Evolutionary conservation across 139 green algal genomes (phyloP), one percentile per base, ranked within the genome.

Genomic region (Mesotaenium endlicherianum): DNA sequence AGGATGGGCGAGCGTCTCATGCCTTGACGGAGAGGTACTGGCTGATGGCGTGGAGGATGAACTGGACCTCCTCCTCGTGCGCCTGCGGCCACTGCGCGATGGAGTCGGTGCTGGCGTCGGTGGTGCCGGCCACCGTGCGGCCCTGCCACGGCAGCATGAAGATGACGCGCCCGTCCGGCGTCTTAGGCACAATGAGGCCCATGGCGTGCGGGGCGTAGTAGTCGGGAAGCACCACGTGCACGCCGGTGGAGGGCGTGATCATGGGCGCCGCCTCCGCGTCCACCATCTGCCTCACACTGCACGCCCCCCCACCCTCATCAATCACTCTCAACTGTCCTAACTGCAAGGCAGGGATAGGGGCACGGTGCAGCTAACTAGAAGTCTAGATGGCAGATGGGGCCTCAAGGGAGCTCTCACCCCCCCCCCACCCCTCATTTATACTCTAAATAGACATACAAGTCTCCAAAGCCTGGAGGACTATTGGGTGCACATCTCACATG

Each of bases 171-270:
- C 96, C 96, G 80, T 99, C 96, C 89, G 84, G 95, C 64, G 96
- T 99, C 87, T 98, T 98, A 67, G 96, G 96, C 40, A 99, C 93
- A 77, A 99, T 98, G 81, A 99, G 91, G 42, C 96, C 96, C 4
- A 93, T 88, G 31, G 83, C 45, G 31, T 40, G 90, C 72, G 0
- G 93, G 92, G 36, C 90, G 83, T 98, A 99, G 85, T 95, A 98
- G 67, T 94, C 92, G 11, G 96, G 96, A 80, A 99, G 92, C 3
- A 95, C 97, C 45, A 99, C 88, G 80, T 99, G 96, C 11, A 95
- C 91, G 26, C 96, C 96, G 0, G 88, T 79, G 84, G 86, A 93
- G 36, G 94, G 91, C 70, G 89, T 92, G 49, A 99, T 94, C 74
- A 97, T 94, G 17, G 77, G 80, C 26, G 40, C 8, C 26, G 57